Conservation (phyloP, 306 rosid species). For the Psophocarpus tetragonolobus region DNA sequence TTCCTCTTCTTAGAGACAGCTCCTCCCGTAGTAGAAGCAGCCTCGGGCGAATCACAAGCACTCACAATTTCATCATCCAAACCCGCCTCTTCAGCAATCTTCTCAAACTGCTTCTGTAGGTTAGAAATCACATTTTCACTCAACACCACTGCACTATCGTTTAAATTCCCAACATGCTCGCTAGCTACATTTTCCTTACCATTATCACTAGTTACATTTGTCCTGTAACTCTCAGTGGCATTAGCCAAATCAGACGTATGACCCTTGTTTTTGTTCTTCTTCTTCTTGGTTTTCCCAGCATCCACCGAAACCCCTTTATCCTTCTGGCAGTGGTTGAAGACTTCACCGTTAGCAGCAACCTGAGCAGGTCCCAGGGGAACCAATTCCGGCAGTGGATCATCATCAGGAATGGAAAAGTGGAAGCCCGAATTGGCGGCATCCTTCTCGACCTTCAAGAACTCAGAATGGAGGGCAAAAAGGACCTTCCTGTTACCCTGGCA, state of each 20-base stretch:
- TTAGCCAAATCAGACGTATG: slow-evolving; percentile 23
- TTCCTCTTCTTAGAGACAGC: slow-evolving; percentile 78
- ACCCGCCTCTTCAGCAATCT: slow-evolving; percentile 79
- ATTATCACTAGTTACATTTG: not conserved
- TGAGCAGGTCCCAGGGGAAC: slow-evolving; percentile 45
- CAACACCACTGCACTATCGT: slow-evolving; percentile 23
- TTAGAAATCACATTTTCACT: slow-evolving; percentile 67
- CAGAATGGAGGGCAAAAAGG: slow-evolving; percentile 65
- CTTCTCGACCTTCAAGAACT: slow-evolving; percentile 77
- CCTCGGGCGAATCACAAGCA: slow-evolving; percentile 41
- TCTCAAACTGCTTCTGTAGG: slow-evolving; percentile 91
- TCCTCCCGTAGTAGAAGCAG: not conserved
- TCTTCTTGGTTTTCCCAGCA: slow-evolving; percentile 35
- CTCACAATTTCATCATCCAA: slow-evolving; percentile 50
- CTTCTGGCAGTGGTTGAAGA: slow-evolving; percentile 58
- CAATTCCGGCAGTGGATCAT: slow-evolving; percentile 61
- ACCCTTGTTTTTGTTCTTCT: slow-evolving; percentile 41
- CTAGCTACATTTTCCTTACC: slow-evolving; percentile 28
- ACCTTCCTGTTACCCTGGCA: slow-evolving; percentile 82
- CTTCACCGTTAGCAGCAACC: slow-evolving; percentile 42
- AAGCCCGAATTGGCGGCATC: slow-evolving; percentile 59
- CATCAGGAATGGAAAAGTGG: slow-evolving; percentile 54
- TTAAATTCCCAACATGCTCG: slow-evolving; percentile 41
- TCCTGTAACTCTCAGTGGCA: slow-evolving; percentile 25
- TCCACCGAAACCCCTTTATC: slow-evolving; percentile 20